phyloP scores from a whole-genome alignment of 305 asterid species.

The Ilex paraguariensis region DNA sequence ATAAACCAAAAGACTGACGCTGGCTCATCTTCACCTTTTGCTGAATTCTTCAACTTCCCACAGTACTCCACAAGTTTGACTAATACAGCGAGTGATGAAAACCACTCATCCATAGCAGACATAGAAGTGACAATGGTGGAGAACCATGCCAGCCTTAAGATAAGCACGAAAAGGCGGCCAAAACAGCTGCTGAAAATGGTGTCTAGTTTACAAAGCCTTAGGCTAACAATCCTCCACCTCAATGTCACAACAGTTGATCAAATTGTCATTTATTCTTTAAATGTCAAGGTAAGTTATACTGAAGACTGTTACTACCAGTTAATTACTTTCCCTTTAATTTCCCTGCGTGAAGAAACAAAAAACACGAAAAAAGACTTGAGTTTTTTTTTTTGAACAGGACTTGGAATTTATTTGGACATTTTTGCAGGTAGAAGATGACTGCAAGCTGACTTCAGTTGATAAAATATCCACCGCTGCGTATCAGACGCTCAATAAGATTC shows the following conservation, averaged over 20 bases:
- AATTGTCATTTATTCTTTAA: conserved; percentile 25
- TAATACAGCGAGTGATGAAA: conserved; percentile 1
- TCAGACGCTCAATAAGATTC: conserved; percentile 19
- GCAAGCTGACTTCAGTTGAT: conserved; percentile 28
- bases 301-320: background rate
- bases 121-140: conserved; percentile 43
- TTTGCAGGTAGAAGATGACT: conserved; percentile 36
- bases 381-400: background rate
- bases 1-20: background rate
- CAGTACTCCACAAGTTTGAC: conserved; percentile 20
- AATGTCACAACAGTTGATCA: conserved; percentile 31
- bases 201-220: conserved; percentile 28
- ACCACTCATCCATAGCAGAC: conserved; percentile 24
- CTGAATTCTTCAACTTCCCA: conserved; percentile 32
- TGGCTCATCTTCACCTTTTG: conserved; percentile 15
- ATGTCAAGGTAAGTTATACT: conserved; percentile 25
- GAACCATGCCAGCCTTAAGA: conserved; percentile 32
- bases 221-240: conserved; percentile 34
- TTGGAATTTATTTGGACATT: background rate
- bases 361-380: background rate
- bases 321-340: background rate
- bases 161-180: conserved; percentile 26
- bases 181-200: conserved; percentile 28
- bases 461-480: conserved; percentile 40
- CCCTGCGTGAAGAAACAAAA: background rate